These are phyloP conservation scores for Plasmodium cynomolgi DNA, from an alignment of 169 alveolate genomes.

Conservation along the genomic window DNA sequence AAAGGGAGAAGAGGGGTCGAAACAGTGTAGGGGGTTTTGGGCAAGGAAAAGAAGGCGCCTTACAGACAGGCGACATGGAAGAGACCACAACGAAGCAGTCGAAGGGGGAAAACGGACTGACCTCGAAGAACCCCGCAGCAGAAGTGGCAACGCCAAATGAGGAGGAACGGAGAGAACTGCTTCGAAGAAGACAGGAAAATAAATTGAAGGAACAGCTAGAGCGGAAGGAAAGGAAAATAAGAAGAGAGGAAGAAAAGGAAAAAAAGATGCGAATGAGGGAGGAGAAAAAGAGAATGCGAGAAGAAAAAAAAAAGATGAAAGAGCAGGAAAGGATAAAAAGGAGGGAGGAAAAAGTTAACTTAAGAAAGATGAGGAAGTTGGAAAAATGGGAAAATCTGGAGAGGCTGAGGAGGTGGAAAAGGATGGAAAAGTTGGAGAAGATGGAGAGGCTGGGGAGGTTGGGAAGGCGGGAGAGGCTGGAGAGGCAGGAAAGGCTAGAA, in stretches of 20 bases:
- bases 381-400: neutral
- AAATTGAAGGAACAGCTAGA: slow-evolving; percentile 9
- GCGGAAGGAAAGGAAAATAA: slow-evolving; percentile 1
- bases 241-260: slow-evolving; percentile 11
- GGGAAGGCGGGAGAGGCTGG: neutral
- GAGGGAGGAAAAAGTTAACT: neutral
- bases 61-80: neutral
- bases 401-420: neutral
- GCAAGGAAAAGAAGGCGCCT: neutral
- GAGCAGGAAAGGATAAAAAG: slow-evolving; percentile 19
- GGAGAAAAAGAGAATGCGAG: slow-evolving; percentile 5
- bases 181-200: neutral
- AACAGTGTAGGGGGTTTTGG: neutral
- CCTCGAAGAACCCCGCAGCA: neutral
- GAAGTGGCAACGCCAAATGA: neutral
- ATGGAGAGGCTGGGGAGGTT: neutral
- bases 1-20: neutral
- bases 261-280: neutral
- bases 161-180: slow-evolving; percentile 1
- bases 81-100: neutral
- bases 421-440: neutral
- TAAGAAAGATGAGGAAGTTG: neutral
- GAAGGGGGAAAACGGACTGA: neutral
- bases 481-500: neutral
- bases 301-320: slow-evolving; percentile 15